A percentile compares a stretch with the other conserved stretches of the same genome.
phyloP scores from a whole-genome alignment of 164 flowering plant genomes.

The Berberis thunbergii region DNA sequence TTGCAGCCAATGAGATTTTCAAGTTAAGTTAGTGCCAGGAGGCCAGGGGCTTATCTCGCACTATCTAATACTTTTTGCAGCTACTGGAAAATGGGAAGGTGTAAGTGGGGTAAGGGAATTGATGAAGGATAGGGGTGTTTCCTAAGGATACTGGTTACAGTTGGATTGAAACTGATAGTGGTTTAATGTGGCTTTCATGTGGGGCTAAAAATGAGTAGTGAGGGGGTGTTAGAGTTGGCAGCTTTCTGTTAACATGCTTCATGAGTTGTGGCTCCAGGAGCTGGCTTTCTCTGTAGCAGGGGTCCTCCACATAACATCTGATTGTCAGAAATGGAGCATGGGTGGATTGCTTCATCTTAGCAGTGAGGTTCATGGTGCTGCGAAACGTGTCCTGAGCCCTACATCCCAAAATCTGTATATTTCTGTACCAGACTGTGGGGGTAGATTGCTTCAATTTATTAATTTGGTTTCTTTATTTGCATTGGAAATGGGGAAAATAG shows the following conservation, averaged over 20 bases:
- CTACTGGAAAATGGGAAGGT: constrained; percentile 71
- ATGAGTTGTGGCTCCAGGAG: background rate
- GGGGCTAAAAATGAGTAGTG: constrained; percentile 2
- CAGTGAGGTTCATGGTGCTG: too few species aligned
- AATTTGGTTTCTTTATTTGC: too few species aligned
- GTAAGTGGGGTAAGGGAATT: constrained; percentile 59
- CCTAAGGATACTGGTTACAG: constrained; percentile 62
- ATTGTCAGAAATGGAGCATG: too few species aligned
- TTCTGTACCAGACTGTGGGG: too few species aligned
- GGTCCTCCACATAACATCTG: too few species aligned
- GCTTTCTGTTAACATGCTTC: background rate
- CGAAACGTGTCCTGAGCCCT: too few species aligned
- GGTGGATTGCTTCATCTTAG: too few species aligned
- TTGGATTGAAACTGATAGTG: constrained; percentile 59
- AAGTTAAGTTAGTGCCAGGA: constrained; percentile 33
- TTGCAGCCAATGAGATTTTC: constrained; percentile 74
- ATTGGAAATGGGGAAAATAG: too few species aligned
- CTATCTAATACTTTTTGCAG: constrained; percentile 77
- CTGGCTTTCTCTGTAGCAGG: background rate
- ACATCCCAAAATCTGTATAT: too few species aligned
- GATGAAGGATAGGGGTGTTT: constrained; percentile 67
- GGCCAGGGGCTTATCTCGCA: constrained; percentile 85
- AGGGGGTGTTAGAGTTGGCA: background rate
- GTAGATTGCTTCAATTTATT: too few species aligned
- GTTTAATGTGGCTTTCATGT: constrained; percentile 19